A percentile compares a stretch with the other conserved stretches of the same genome.
Evolutionary conservation across 1,284 basidiomycete species (phyloP).

Genomic region (Cryptococcus depauperatus): DNA sequence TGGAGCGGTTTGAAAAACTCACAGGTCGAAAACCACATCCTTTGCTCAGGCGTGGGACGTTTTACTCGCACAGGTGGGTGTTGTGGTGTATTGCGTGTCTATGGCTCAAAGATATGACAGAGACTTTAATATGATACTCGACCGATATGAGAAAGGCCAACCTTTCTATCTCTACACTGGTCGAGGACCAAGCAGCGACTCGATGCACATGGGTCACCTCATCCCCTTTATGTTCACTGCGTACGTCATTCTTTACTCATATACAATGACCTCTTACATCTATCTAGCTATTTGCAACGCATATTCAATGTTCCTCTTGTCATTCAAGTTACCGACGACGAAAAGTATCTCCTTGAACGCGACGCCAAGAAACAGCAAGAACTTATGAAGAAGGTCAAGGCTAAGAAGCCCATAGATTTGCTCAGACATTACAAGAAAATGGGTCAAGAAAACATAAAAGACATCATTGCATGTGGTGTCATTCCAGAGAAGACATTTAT

Average conservation of each 20-base stretch:
- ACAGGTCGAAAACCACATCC: slow-evolving; percentile 89
- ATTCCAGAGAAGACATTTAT: slow-evolving; percentile 92
- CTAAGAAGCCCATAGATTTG: slow-evolving; percentile 37
- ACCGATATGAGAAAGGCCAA: slow-evolving; percentile 92
- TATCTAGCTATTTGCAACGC: slow-evolving; percentile 81
- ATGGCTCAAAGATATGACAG: not conserved
- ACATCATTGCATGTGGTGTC: slow-evolving; percentile 96
- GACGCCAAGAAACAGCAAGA: slow-evolving; percentile 49
- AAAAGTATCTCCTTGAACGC: slow-evolving; percentile 98
- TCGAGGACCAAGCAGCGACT: slow-evolving; percentile 89
- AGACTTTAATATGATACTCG: slow-evolving; percentile 90
- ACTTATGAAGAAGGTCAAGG: slow-evolving; percentile 39
- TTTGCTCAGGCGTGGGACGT: slow-evolving; percentile 83
- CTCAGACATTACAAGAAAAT: slow-evolving; percentile 82
- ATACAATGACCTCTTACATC: not conserved
- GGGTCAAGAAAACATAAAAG: slow-evolving; percentile 76
- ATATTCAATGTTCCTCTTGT: slow-evolving; percentile 93
- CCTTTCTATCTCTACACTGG: slow-evolving; percentile 99
- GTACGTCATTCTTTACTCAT: slow-evolving; percentile 49
- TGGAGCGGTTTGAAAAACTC: slow-evolving; percentile 83
- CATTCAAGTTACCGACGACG: slow-evolving; percentile 94
- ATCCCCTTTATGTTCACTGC: slow-evolving; percentile 97
- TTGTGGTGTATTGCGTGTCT: not conserved
- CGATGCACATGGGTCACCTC: slow-evolving; percentile 97
- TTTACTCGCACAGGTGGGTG: slow-evolving; percentile 90